A percentile compares a stretch with the other conserved stretches of the same genome.
Evolutionary conservation across 441 rosid genomes (phyloP).

Genomic region (Populus hybrid): DNA sequence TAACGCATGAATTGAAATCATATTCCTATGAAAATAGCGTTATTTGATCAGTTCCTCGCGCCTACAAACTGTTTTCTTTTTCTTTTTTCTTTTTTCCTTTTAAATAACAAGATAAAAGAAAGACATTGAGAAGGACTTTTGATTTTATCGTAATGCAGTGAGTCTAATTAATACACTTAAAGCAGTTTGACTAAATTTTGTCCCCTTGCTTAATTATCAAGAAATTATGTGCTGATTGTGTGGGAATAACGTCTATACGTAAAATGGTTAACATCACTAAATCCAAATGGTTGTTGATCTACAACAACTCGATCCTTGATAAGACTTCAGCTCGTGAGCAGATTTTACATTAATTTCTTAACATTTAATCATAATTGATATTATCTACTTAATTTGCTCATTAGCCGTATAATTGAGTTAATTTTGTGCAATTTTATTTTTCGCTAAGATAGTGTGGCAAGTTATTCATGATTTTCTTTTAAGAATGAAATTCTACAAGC

Average conservation of each 20-base stretch:
- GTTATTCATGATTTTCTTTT: neutral
- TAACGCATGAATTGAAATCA: conserved; percentile 18
- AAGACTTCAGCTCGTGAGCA: conserved; percentile 4
- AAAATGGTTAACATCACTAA: conserved; percentile 37
- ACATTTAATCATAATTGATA: conserved; percentile 17
- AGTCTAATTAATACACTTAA: conserved; percentile 21
- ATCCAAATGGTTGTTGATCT: conserved; percentile 29
- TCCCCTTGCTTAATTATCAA: conserved; percentile 37
- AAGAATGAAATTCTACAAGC: neutral
- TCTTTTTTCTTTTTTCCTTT: neutral
- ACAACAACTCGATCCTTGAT: conserved; percentile 25
- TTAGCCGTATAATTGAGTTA: neutral
- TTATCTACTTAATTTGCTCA: neutral
- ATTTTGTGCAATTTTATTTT: neutral
- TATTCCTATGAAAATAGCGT: conserved; percentile 4
- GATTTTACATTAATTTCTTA: conserved; percentile 10
- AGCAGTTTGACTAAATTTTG: conserved; percentile 33
- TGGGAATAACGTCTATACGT: conserved; percentile 33
- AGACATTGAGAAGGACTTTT: conserved; percentile 27
- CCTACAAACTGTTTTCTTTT: neutral
- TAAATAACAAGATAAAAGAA: neutral
- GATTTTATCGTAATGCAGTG: conserved; percentile 18
- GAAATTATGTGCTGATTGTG: conserved; percentile 23
- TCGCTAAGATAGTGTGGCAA: neutral
- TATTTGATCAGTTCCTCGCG: neutral